Evolutionary conservation across 1,284 basidiomycete species (phyloP).

Genomic region (Mycena citricolor): DNA sequence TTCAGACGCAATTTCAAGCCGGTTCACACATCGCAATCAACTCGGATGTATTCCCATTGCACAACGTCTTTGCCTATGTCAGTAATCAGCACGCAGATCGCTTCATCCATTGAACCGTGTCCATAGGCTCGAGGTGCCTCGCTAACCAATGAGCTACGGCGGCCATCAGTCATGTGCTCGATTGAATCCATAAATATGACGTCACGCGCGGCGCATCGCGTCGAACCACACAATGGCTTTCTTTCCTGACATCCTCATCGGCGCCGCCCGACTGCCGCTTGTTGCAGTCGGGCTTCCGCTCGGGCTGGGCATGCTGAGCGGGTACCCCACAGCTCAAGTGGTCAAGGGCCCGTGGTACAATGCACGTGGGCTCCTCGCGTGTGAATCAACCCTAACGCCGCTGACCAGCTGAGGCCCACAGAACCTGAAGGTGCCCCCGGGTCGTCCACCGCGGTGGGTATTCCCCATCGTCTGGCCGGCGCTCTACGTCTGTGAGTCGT

Average conservation of each 20-base stretch:
- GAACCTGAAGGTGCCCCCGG: constrained; percentile 46
- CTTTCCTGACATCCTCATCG: constrained; percentile 50
- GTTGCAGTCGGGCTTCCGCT: constrained; percentile 65
- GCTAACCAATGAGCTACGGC: too few species aligned
- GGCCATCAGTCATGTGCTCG: not conserved
- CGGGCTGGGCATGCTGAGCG: constrained; percentile 54
- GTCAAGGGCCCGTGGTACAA: constrained; percentile 58
- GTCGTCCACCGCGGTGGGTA: constrained; percentile 46
- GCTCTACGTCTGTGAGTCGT: constrained; percentile 43
- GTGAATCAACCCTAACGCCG: not conserved
- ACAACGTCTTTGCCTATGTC: constrained; percentile 20
- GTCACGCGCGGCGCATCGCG: constrained; percentile 11
- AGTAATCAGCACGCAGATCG: too few species aligned
- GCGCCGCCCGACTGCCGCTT: constrained; percentile 57
- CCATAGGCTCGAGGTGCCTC: not conserved
- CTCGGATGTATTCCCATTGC: constrained; percentile 68
- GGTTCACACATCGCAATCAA: constrained; percentile 47
- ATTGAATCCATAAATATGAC: not conserved
- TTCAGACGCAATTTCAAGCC: constrained; percentile 59
- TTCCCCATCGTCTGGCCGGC: constrained; percentile 65
- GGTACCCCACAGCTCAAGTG: constrained; percentile 47
- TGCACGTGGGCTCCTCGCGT: constrained; percentile 33
- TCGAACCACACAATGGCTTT: constrained; percentile 14
- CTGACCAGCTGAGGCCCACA: constrained; percentile 24
- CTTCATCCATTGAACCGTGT: not conserved